Evolutionary conservation across 345 rosid species (phyloP), one percentile per base, ranked within the genome.

Genomic region (Melaleuca alternifolia): DNA sequence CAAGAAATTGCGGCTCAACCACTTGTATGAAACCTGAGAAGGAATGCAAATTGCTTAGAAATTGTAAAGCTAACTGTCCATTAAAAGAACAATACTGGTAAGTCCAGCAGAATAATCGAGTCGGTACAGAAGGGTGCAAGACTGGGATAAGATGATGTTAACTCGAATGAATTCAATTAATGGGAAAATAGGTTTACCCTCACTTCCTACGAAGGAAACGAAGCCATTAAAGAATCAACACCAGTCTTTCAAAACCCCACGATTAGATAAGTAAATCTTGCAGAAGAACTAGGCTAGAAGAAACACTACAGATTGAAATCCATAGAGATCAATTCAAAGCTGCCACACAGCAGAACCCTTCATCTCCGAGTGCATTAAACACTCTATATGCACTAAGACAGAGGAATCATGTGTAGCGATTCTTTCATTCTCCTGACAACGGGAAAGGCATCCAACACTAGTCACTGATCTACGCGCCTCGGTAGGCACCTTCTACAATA

Each of bases 11-110:
- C 98, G 96, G 92, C 99, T 96, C 86, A 97, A 88, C 99, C 99
- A 97, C 91, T 97, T 97, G 91, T 93, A 97, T 51, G 99, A 96
- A 87, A 97, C 99, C 99, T 96, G 93, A 89, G 87, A 93, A 84
- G 61, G 79, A 50, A 86, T 20, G 53, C 18, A 50, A 52, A 37
- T 30, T 20, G 62, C 7, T 21, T 7, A 54, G 3, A 79, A 61
- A 15, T 51, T 46, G 81, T n/a, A 46, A 6, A 30, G 16, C 18
- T 12, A 28, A 14, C 41, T 28, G 76, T 15, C 18, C 76, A 62
- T 28, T 14, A 41, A 62, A 62, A 62, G 76, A 33, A 71, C 79
- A 71, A 37, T 0, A 3, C 76, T 20, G 11, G 7, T 6, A 14
- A 62, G 48, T 37, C 79, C 48, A 33, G 13, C 0, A 65, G 77